These are phyloP conservation scores for Calocybe gangraenosa DNA, from an alignment of 768 basidiomycete species.

Conservation along the genomic window DNA sequence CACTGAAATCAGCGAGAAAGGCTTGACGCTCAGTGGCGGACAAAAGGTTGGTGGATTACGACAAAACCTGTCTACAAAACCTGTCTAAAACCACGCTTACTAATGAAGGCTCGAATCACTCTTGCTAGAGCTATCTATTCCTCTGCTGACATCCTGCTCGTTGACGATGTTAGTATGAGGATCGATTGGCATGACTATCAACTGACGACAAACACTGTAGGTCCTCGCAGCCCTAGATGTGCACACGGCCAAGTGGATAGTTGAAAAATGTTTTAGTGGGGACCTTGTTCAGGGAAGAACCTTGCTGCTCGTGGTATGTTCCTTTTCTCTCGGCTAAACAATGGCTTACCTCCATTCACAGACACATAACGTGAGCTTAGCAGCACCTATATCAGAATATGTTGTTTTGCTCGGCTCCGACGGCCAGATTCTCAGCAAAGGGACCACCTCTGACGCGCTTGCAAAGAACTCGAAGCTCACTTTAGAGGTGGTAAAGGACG, in stretches of 20 bases:
- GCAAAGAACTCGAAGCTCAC: slow-evolving; percentile 26
- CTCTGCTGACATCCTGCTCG: slow-evolving; percentile 53
- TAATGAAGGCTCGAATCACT: slow-evolving; percentile 35
- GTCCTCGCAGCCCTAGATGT: slow-evolving; percentile 29
- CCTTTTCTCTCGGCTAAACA: background rate
- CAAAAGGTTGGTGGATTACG: slow-evolving; percentile 25
- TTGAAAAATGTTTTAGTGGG: slow-evolving; percentile 75
- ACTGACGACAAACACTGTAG: background rate
- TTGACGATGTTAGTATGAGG: slow-evolving; percentile 70
- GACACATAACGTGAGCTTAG: slow-evolving; percentile 49
- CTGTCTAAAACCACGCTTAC: background rate
- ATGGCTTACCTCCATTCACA: slow-evolving; percentile 9
- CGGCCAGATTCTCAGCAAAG: slow-evolving; percentile 47
- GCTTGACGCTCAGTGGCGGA: slow-evolving; percentile 50
- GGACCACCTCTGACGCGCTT: slow-evolving; percentile 44
- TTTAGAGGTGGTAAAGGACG: slow-evolving; percentile 27
- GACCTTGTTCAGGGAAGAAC: slow-evolving; percentile 73
- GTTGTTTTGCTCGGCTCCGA: slow-evolving; percentile 52
- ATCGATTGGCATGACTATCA: slow-evolving; percentile 30
- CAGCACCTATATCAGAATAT: slow-evolving; percentile 46
- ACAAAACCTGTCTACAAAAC: too few species aligned
- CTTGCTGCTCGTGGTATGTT: slow-evolving; percentile 67
- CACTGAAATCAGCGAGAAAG: slow-evolving; percentile 71
- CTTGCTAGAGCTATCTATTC: slow-evolving; percentile 43
- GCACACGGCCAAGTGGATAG: slow-evolving; percentile 78